A percentile compares a stretch with the other conserved stretches of the same genome.
phyloP scores from a whole-genome alignment of 2,329 filamentous ascomycete genomes.

The Neoarthrinium moseri region DNA sequence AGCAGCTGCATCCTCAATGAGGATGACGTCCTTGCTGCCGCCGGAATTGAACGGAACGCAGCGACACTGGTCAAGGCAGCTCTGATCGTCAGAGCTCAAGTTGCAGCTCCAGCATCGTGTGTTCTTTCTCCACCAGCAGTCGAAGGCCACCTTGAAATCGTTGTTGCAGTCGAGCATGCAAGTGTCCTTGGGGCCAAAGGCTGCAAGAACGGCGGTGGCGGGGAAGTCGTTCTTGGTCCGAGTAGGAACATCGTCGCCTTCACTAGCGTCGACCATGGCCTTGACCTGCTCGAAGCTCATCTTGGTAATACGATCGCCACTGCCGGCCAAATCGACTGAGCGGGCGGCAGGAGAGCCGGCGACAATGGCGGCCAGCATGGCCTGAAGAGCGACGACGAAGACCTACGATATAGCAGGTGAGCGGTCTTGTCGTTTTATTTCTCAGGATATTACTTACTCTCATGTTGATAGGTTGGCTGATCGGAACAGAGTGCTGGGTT shows the following conservation, averaged over 20 bases:
- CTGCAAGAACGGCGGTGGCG: background rate
- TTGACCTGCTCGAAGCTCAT: too few relatives aligned
- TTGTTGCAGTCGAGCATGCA: constrained; percentile 1
- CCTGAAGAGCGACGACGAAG: background rate
- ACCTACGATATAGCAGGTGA: background rate
- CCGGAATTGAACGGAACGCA: background rate
- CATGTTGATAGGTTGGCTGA: too few relatives aligned
- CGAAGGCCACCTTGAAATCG: background rate
- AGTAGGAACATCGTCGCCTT: too few relatives aligned
- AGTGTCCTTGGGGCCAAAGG: background rate
- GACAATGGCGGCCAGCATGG: constrained; percentile 3
- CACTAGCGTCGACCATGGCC: too few relatives aligned
- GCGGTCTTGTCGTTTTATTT: too few relatives aligned
- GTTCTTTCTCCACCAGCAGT: constrained; percentile 8
- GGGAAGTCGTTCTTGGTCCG: background rate
- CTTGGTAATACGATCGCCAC: too few relatives aligned
- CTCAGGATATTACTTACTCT: too few relatives aligned
- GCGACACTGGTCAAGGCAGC: background rate
- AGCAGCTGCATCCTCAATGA: too few relatives aligned
- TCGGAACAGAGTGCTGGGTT: too few relatives aligned
- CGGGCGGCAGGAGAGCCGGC: background rate
- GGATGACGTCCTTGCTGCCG: too few relatives aligned
- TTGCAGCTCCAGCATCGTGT: constrained; percentile 6
- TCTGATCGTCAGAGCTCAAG: background rate
- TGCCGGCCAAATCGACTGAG: too few relatives aligned